phyloP scores from a whole-genome alignment of 2,329 filamentous ascomycete genomes.

The Shiraia bambusicola region DNA sequence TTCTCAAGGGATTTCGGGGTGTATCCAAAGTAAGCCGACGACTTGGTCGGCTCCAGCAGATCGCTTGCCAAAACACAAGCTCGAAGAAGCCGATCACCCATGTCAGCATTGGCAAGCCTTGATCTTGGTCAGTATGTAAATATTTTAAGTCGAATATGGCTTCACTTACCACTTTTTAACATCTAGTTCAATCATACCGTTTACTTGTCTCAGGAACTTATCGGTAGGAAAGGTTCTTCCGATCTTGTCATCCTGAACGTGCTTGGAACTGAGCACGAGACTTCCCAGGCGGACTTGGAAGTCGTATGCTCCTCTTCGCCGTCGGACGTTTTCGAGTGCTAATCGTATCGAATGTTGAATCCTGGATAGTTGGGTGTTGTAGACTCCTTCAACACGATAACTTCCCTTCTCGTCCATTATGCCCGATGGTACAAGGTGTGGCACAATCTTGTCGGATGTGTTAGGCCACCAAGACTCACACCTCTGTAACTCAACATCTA shows the following conservation, averaged over 20 bases:
- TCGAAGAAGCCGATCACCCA: constrained; percentile 25
- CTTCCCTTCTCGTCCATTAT: constrained; percentile 25
- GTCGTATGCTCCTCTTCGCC: constrained; percentile 29
- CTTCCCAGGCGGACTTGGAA: constrained; percentile 32
- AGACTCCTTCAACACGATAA: constrained; percentile 20
- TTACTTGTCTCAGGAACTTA: constrained; percentile 17
- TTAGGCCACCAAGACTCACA: constrained; percentile 33
- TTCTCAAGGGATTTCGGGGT: constrained; percentile 16
- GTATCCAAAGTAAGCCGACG: constrained; percentile 20
- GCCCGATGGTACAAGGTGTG: constrained; percentile 16
- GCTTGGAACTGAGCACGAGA: constrained; percentile 20
- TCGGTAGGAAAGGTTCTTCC: constrained; percentile 16
- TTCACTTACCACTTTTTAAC: constrained; percentile 28
- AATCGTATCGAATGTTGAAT: constrained; percentile 21
- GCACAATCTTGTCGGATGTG: constrained; percentile 17
- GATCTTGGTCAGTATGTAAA: background rate
- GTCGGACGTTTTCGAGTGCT: constrained; percentile 24
- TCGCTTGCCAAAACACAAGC: constrained; percentile 19
- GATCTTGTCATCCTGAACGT: constrained; percentile 12
- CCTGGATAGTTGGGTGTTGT: constrained; percentile 10
- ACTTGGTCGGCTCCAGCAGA: constrained; percentile 27
- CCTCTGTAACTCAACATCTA: constrained; percentile 18
- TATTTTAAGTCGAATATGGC: background rate
- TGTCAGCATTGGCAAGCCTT: constrained; percentile 22
- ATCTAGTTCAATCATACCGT: constrained; percentile 9